Percentiles rank a stretch among this genome's conserved stretches.
Conservation (phyloP, 352 stramenopile genomes). For the Phytophthora megakarya region DNA sequence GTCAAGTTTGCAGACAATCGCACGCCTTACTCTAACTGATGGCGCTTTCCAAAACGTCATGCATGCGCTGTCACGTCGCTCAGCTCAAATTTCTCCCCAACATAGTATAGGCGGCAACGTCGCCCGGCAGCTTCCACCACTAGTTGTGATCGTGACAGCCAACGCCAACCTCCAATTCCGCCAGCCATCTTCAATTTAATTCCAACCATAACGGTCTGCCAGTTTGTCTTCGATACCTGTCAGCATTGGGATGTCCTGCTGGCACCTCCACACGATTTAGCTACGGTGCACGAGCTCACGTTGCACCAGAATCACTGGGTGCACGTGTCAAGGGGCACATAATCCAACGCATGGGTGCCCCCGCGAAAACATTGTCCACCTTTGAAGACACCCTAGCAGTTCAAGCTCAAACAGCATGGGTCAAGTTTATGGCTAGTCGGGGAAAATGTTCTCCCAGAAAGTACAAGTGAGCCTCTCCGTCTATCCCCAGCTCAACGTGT, state of each 20-base stretch:
- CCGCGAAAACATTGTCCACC: conserved; percentile 3
- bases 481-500: no score
- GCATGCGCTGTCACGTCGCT: conserved; percentile 11
- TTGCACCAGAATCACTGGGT: conserved; percentile 3
- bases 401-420: conserved; percentile 9
- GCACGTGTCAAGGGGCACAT: conserved; percentile 18
- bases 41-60: conserved; percentile 17
- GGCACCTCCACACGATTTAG: neutral
- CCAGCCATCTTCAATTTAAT: conserved; percentile 14
- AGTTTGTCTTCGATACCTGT: conserved; percentile 8
- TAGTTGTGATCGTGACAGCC: neutral
- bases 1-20: neutral
- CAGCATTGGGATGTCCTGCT: conserved; percentile 8
- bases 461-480: no score
- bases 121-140: neutral
- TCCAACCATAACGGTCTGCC: conserved; percentile 9
- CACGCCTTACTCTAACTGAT: conserved; percentile 15
- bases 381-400: conserved; percentile 19
- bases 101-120: neutral
- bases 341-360: conserved; percentile 11
- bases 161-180: conserved; percentile 10
- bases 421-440: no score
- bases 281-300: conserved; percentile 5
- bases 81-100: neutral
- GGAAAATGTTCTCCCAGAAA: no score